phyloP scores from a whole-genome alignment of 2,329 filamentous ascomycete genomes.

The Dothideomycetes sp. region DNA sequence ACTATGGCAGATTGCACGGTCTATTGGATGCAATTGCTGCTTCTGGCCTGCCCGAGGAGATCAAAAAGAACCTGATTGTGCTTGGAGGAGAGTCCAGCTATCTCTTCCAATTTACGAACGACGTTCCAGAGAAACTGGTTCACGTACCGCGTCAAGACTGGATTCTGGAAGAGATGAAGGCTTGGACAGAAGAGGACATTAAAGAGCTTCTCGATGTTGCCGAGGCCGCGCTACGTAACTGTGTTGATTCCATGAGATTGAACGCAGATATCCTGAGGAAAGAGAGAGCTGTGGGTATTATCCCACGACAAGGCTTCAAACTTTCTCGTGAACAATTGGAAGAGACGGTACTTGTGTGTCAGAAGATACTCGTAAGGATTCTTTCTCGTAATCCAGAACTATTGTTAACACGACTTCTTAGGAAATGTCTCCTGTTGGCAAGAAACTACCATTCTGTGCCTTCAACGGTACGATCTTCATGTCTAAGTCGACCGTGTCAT shows the following conservation, averaged over 20 bases:
- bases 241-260: conserved; percentile 67
- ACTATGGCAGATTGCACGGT: conserved; percentile 79
- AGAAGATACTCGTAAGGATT: conserved; percentile 60
- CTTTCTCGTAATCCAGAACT: neutral
- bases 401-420: conserved; percentile 16
- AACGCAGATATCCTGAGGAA: conserved; percentile 77
- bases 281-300: conserved; percentile 55
- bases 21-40: conserved; percentile 70
- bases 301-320: conserved; percentile 33
- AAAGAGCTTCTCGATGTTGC: conserved; percentile 76
- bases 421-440: conserved; percentile 65
- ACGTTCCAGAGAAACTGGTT: conserved; percentile 56
- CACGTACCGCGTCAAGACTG: conserved; percentile 57
- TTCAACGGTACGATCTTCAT: conserved; percentile 60
- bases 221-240: conserved; percentile 73
- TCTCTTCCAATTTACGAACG: conserved; percentile 68
- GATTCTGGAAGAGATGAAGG: conserved; percentile 68
- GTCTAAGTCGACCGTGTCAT: neutral
- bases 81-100: conserved; percentile 97
- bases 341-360: conserved; percentile 88
- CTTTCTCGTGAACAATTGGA: conserved; percentile 79
- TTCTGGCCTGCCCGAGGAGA: conserved; percentile 51
- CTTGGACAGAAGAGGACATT: conserved; percentile 71
- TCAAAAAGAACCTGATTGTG: conserved; percentile 74
- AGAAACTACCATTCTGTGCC: conserved; percentile 77